Evolutionary conservation across 805 yeast genomes (phyloP), one percentile per base, ranked within the genome.

Genomic region (Candida insectorum): DNA sequence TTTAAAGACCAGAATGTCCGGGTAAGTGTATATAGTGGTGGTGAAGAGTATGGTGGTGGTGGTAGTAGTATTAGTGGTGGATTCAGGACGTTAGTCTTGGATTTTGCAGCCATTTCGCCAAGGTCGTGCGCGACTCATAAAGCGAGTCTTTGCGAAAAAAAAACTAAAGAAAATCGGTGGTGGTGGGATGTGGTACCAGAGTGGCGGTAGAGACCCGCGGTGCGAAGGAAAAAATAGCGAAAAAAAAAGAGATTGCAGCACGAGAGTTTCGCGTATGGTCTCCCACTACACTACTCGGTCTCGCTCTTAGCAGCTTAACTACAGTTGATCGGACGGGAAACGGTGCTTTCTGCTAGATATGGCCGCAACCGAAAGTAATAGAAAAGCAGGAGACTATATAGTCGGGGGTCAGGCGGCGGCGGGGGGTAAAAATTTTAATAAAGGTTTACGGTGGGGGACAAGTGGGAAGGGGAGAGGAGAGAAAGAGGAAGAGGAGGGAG

Each of bases 321-420:
- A 68, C 72, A 65, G 71, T 67, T 69, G 75, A 68, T 69, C 75
- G 75, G 75, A 69, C 75, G 75, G 75, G 75, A 69, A 71, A 68
- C 72, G 73, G 73, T 70, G 73, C 71, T 69, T 69, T 71, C 75
- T 64, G 66, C 72, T 68, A 63, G 75, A 67, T 71, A 67, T 70
- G 75, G 75, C 74, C 75, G 74, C 71, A 69, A 67, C 74, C 71
- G 69, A 56, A 39, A 53, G 32, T 13, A 12, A 9, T 4, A 15
- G 20, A 30, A 16, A 17, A 12, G 23, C 18, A n/a, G 20, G 31
- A 26, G 25, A 15, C 9, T n/a, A n/a, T n/a, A n/a, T n/a, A n/a
- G n/a, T n/a, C n/a, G n/a, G n/a, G n/a, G n/a, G n/a, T n/a, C n/a
- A n/a, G n/a, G n/a, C n/a, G 18, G 26, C 26, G 31, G 27, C 22